Percentiles rank a stretch among this genome's conserved stretches.
These are phyloP conservation scores for Eremothecium cymbalariae DNA, from an alignment of 1,139 yeast species.

Conservation along the genomic window DNA sequence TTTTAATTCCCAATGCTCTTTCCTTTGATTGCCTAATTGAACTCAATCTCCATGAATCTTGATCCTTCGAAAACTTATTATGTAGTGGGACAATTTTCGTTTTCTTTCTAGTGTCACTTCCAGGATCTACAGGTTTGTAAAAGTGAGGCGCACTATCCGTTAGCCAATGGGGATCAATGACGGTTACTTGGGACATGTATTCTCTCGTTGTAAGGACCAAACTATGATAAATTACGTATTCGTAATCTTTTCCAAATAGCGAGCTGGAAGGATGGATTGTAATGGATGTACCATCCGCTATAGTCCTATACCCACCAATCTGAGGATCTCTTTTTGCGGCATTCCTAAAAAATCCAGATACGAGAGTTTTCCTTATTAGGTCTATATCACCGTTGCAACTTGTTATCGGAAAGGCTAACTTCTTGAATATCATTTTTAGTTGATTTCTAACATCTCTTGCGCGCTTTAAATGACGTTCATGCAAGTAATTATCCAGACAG, in stretches of 20 bases:
- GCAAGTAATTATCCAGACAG: constrained; percentile 78
- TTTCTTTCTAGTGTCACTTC: constrained; percentile 37
- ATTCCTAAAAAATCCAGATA: constrained; percentile 83
- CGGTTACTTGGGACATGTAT: constrained; percentile 83
- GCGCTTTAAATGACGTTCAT: constrained; percentile 66
- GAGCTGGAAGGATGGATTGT: constrained; percentile 85
- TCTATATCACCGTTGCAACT: constrained; percentile 62
- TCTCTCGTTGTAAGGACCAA: constrained; percentile 75
- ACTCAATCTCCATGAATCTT: constrained; percentile 48
- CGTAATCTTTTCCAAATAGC: constrained; percentile 62
- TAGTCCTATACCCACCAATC: constrained; percentile 63
- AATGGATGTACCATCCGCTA: constrained; percentile 71
- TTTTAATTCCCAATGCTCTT: constrained; percentile 27
- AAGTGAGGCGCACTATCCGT: constrained; percentile 80
- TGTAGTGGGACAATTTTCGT: constrained; percentile 55
- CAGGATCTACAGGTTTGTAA: constrained; percentile 50
- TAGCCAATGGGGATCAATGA: constrained; percentile 80
- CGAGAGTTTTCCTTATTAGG: constrained; percentile 59
- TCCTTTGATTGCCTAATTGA: constrained; percentile 33
- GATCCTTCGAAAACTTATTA: constrained; percentile 46
- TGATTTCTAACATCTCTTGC: constrained; percentile 79
- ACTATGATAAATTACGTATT: constrained; percentile 78
- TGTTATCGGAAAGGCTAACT: constrained; percentile 42
- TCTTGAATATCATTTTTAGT: constrained; percentile 52
- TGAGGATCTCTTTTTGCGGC: constrained; percentile 74